Conservation (phyloP, 805 yeast species). For the Kuraishia hungarica region DNA sequence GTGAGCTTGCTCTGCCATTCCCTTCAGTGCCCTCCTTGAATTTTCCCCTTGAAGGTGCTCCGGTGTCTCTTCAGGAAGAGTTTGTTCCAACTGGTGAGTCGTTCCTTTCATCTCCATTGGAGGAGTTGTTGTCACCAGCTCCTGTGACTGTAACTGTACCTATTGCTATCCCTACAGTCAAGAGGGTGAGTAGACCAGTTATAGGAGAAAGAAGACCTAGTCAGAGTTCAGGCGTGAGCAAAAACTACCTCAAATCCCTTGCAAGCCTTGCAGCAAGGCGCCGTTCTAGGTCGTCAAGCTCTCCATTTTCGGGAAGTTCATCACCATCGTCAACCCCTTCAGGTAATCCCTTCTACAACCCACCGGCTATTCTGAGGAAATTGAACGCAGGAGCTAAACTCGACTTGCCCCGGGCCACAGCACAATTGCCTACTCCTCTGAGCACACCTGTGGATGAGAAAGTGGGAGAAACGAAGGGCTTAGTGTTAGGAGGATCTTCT, state of each 20-base stretch:
- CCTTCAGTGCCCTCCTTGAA: neutral
- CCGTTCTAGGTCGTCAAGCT: neutral
- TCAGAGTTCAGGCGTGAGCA: neutral
- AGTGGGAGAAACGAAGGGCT: neutral
- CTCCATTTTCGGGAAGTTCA: neutral
- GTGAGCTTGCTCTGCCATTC: neutral
- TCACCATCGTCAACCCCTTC: neutral
- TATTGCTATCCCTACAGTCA: neutral
- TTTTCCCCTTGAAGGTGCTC: neutral
- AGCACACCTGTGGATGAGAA: neutral
- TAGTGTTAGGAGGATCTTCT: neutral
- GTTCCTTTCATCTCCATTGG: neutral
- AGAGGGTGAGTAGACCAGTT: neutral
- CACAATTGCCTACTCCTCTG: neutral
- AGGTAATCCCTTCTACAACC: neutral
- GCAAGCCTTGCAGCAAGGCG: neutral
- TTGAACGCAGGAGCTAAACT: neutral
- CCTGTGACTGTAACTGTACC: neutral
- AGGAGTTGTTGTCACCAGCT: neutral
- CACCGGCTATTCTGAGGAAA: neutral
- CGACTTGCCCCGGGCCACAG: neutral
- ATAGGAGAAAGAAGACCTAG: neutral
- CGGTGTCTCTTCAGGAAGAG: neutral
- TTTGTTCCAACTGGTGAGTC: neutral
- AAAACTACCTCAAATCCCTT: neutral